phyloP scores from a whole-genome alignment of 768 basidiomycete genomes.

The Guyanaporus albipodus region DNA sequence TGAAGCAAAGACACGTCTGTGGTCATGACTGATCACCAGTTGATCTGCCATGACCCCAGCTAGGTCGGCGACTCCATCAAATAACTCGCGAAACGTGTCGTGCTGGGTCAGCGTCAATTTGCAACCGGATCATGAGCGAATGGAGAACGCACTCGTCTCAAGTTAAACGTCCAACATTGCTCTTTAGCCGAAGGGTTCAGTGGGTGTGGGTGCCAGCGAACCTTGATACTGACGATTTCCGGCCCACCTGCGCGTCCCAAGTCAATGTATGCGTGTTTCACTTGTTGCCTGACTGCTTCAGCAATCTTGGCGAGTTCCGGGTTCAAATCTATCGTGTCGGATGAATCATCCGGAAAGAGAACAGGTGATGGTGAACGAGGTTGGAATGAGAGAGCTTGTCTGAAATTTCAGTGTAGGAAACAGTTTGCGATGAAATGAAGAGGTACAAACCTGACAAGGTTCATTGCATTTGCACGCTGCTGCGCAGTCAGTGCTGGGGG shows the following conservation, averaged over 20 bases:
- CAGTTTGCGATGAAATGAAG: background rate
- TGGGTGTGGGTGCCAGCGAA: constrained; percentile 69
- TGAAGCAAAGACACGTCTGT: constrained; percentile 64
- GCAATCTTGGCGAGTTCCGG: constrained; percentile 64
- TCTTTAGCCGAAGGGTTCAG: constrained; percentile 38
- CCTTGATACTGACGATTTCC: constrained; percentile 45
- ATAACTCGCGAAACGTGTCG: constrained; percentile 60
- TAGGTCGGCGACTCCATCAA: constrained; percentile 63
- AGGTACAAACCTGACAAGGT: constrained; percentile 53
- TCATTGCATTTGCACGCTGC: constrained; percentile 52
- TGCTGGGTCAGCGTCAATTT: constrained; percentile 37
- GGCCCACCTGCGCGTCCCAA: constrained; percentile 31
- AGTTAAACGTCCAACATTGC: constrained; percentile 47
- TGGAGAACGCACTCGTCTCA: constrained; percentile 49
- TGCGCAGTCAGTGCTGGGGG: constrained; percentile 58
- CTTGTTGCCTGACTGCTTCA: constrained; percentile 33
- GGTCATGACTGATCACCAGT: constrained; percentile 58
- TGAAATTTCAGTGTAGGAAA: constrained; percentile 23
- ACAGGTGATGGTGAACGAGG: constrained; percentile 49
- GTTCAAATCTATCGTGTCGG: constrained; percentile 48
- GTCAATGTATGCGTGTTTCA: constrained; percentile 20
- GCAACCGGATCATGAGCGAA: background rate
- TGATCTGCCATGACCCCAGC: constrained; percentile 46
- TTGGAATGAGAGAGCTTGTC: constrained; percentile 43
- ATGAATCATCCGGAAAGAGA: constrained; percentile 39